Evolutionary conservation across 257 asterid genomes (phyloP), one percentile per base, ranked within the genome.

Genomic region (Penstemon newberryi): DNA sequence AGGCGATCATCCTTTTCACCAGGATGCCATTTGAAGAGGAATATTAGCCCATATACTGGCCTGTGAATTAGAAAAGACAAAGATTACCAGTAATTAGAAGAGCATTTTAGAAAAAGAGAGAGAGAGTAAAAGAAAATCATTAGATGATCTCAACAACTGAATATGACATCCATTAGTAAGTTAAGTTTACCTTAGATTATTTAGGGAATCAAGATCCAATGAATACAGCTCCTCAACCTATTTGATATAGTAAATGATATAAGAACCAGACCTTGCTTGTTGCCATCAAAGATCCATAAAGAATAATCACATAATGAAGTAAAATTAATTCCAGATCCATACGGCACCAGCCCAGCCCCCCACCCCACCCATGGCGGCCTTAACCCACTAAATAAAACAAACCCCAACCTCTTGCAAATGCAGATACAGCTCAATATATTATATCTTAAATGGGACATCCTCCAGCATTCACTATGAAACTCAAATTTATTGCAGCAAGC

Each of bases 171-270:
- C 15, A 46, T 40, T 8, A 65, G 41, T 42, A 15, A 60, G 56
- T 71, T 77, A 15, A 60, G 56, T 71, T 77, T 78, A 94, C 99
- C 96, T 86, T 52, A 94, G 89, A 76, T 71, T 78, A 77, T 87
- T 83, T 42, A 94, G 95, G 74, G 94, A 81, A 75, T 94, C 99
- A 65, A 83, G 82, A 78, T 94, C 99, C 92, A 94, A 74, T 0
- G 99, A 87, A 72, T 94, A 94, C 85, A 94, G 69, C 84, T 94
- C 99, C 85, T 94, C 99, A 63, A 94, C 99, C 99, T 94, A 96
- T 67, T 77, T 53, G 68, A 64, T 71, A 75, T 5, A 71, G 53
- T 11, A 74, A 63, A 61, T 39, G 47, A 60, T 63, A 73, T 79
- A 49, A 70, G 70, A 69, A 73, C 13, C n/a, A 18, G 57, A 54